A percentile compares a stretch with the other conserved stretches of the same genome.
Evolutionary conservation across 2,329 filamentous ascomycete species (phyloP).

Genomic region (Ceratocystis colombiana): DNA sequence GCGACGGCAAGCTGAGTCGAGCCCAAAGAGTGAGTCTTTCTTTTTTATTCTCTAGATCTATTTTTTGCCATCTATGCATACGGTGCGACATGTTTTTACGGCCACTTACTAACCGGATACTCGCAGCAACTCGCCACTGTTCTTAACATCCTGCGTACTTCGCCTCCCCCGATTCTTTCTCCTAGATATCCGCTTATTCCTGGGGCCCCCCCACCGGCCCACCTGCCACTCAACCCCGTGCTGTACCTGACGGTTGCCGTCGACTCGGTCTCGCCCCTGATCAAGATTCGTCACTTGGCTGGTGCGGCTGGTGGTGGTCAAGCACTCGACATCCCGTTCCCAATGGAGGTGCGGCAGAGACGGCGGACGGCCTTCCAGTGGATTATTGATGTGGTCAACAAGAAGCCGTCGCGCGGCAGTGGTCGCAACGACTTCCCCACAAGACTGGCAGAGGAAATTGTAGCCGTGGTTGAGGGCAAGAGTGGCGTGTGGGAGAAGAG

Average conservation of each 20-base stretch:
- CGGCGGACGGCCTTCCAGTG: constrained; percentile 71
- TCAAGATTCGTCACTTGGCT: constrained; percentile 65
- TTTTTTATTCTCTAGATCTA: constrained; percentile 17
- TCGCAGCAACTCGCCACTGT: constrained; percentile 71
- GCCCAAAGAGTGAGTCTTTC: constrained; percentile 65
- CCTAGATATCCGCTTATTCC: constrained; percentile 62
- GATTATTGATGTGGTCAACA: constrained; percentile 77
- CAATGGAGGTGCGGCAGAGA: constrained; percentile 63
- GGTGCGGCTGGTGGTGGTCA: constrained; percentile 79
- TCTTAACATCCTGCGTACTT: constrained; percentile 73
- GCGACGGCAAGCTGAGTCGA: constrained; percentile 75
- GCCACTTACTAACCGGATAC: background rate
- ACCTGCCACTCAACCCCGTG: constrained; percentile 80
- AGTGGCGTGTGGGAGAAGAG: constrained; percentile 79
- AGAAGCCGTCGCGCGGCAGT: constrained; percentile 62
- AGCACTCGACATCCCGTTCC: constrained; percentile 70
- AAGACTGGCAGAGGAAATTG: constrained; percentile 73
- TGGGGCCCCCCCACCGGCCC: constrained; percentile 61
- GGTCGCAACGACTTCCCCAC: constrained; percentile 64
- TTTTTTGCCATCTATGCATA: background rate
- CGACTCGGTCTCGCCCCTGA: constrained; percentile 81
- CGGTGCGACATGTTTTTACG: background rate
- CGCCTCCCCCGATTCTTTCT: constrained; percentile 66
- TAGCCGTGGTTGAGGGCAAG: constrained; percentile 77
- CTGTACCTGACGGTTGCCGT: constrained; percentile 83